Base-by-base conservation (phyloP, 139 green algal genomes). In the Volvox africanus region DNA sequence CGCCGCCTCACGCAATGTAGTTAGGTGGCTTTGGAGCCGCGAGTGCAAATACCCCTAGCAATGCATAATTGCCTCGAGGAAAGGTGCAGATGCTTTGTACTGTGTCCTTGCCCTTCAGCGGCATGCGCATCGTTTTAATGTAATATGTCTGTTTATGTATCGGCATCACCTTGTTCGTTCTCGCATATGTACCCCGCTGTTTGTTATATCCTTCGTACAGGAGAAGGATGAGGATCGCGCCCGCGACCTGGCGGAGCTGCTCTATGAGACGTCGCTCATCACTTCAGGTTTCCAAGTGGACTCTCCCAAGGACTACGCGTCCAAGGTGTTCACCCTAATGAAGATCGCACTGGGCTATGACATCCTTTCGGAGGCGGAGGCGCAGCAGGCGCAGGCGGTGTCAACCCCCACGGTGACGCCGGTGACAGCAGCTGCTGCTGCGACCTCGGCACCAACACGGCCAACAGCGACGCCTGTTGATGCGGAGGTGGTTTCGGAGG, bases 181-280 rank as follows among this genome's bases (percentile, higher is more conserved):
- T 55, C n/a, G 44, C 44, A n/a, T n/a, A n/a, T 55, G 44, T 55
- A 55, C 44, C 44, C 44, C 44, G 44, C 9, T 55, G 44, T 55
- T 55, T 55, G 44, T 55, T 55, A 55, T 55, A 55, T 55, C 44
- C 44, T 14, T 9, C 9, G 44, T 32, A 93, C 82, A 89, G 84
- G 91, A 95, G 79, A 91, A 93, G 33, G 91, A 94, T 79, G 92
- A 93, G 84, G 92, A 95, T 50, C 94, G 91, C 26, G 93, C 94
- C 1, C 61, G 82, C n/a, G 93, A 96, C 84, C 88, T 96, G 35
- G 90, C 91, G 1, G 93, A 98, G 92, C 92, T 99, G 92, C 92
- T 99, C 85, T 99, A 97, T 86, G 98, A 99, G 87, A 99, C 98
- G 0, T 95, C 97, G 0, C 93, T 98, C 68, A 92, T 99, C 35